phyloP scores from a whole-genome alignment of 768 basidiomycete genomes.

The Lactarius psammicola region DNA sequence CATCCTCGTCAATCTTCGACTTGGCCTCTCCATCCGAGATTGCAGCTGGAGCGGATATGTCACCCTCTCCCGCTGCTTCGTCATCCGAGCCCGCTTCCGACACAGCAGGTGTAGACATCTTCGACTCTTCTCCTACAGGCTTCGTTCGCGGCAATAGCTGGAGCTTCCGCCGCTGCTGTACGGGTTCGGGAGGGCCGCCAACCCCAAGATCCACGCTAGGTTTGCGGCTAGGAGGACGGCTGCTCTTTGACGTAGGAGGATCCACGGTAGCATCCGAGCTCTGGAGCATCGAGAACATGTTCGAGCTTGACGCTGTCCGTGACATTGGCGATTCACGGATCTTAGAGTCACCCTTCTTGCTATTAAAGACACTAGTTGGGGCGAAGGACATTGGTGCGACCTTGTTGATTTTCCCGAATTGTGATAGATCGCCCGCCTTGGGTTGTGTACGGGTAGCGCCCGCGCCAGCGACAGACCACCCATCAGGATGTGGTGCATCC shows the following conservation, averaged over 20 bases:
- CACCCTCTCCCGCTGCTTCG: slow-evolving; percentile 41
- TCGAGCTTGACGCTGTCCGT: slow-evolving; percentile 73
- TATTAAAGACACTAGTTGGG: slow-evolving; percentile 79
- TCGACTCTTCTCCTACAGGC: slow-evolving; percentile 49
- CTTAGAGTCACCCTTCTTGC: slow-evolving; percentile 61
- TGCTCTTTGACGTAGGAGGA: slow-evolving; percentile 47
- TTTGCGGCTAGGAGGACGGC: slow-evolving; percentile 49
- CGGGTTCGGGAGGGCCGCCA: slow-evolving; percentile 45
- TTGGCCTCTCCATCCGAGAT: slow-evolving; percentile 68
- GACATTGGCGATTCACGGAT: slow-evolving; percentile 66
- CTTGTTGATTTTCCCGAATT: slow-evolving; percentile 85
- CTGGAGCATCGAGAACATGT: slow-evolving; percentile 88
- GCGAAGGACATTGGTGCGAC: slow-evolving; percentile 71
- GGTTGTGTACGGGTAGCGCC: slow-evolving; percentile 51
- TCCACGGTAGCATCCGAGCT: slow-evolving; percentile 56
- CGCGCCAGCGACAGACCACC: slow-evolving; percentile 60
- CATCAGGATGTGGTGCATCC: slow-evolving; percentile 67
- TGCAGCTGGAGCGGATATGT: slow-evolving; percentile 33
- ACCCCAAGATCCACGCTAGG: slow-evolving; percentile 51
- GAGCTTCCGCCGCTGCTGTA: slow-evolving; percentile 63
- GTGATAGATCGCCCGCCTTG: slow-evolving; percentile 82
- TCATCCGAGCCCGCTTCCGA: slow-evolving; percentile 51
- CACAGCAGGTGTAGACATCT: slow-evolving; percentile 43
- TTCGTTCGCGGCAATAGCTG: slow-evolving; percentile 78
- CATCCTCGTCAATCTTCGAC: slow-evolving; percentile 77